Percentiles rank a stretch among this genome's conserved stretches.
Conservation (phyloP, 1,139 yeast species). For the Yamadazyma blattariae region DNA sequence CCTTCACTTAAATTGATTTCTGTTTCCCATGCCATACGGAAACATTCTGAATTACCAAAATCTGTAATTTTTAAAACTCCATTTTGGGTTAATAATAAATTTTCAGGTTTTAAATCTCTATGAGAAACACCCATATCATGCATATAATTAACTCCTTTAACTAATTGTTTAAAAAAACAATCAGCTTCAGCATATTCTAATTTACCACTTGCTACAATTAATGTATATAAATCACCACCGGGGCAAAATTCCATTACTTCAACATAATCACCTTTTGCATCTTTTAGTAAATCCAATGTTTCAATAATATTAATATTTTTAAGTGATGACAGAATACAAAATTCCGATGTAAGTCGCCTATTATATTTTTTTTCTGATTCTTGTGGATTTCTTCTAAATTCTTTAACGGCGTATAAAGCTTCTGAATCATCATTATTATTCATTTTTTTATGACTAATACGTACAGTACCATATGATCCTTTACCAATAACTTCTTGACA, state of each 20-base stretch:
- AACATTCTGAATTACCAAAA: constrained; percentile 95
- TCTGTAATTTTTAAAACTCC: constrained; percentile 90
- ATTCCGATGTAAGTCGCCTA: constrained; percentile 44
- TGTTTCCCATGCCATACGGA: constrained; percentile 95
- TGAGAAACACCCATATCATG: constrained; percentile 98
- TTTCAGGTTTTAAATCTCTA: constrained; percentile 93
- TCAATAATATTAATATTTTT: constrained; percentile 62
- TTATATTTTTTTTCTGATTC: constrained; percentile 46
- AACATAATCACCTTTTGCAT: constrained; percentile 88
- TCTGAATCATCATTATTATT: constrained; percentile 19
- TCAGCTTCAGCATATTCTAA: constrained; percentile 88
- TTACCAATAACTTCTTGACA: constrained; percentile 50
- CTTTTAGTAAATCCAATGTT: constrained; percentile 83
- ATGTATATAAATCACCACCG: constrained; percentile 90
- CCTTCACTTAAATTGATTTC: constrained; percentile 83
- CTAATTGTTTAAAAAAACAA: constrained; percentile 89
- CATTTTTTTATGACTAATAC: constrained; percentile 41
- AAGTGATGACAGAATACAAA: constrained; percentile 48
- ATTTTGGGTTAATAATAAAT: constrained; percentile 70
- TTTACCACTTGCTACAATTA: constrained; percentile 81
- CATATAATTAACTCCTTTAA: constrained; percentile 91
- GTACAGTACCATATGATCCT: constrained; percentile 48
- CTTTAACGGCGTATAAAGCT: constrained; percentile 46
- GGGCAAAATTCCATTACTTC: constrained; percentile 97
- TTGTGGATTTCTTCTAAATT: constrained; percentile 39